Conservation (phyloP, 306 rosid genomes). For the Erythrophleum fordii region DNA sequence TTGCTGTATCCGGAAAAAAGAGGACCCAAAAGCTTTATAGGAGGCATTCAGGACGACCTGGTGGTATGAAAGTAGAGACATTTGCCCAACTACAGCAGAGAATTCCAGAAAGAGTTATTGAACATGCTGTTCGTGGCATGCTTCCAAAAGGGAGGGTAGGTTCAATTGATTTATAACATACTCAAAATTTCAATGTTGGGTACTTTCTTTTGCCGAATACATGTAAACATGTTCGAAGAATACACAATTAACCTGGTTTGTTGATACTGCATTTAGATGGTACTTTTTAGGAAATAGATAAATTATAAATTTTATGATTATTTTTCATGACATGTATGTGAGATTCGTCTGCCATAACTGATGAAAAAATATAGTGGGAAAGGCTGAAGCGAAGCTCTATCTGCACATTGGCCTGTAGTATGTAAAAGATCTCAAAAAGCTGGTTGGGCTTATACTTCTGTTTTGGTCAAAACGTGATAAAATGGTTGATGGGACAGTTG, state of each 20-base stretch:
- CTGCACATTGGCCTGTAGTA: not conserved
- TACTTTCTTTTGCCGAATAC: not conserved
- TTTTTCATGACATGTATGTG: conserved; percentile 27
- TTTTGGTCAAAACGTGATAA: not conserved
- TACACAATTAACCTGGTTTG: not conserved
- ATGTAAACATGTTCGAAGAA: conserved; percentile 15
- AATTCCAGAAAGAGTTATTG: conserved; percentile 93
- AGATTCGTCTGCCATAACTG: conserved; percentile 8
- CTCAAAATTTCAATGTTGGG: not conserved
- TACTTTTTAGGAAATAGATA: not conserved
- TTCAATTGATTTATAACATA: conserved; percentile 12
- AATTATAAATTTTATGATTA: conserved; percentile 23
- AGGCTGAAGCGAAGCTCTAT: not conserved
- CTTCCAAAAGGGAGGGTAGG: conserved; percentile 99
- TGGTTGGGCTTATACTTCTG: not conserved
- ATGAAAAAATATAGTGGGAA: conserved; percentile 2
- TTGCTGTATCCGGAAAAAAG: conserved; percentile 93
- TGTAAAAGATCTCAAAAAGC: not conserved
- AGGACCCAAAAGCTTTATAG: conserved; percentile 91
- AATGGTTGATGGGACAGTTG: not conserved
- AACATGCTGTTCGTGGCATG: conserved; percentile 99
- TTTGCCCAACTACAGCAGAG: conserved; percentile 92
- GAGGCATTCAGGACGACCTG: conserved; percentile 99
- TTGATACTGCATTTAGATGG: conserved; percentile 1
- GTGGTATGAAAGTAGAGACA: conserved; percentile 96